These are phyloP conservation scores for Macroventuria anomochaeta DNA, from an alignment of 2,329 filamentous ascomycete species.

Conservation along the genomic window DNA sequence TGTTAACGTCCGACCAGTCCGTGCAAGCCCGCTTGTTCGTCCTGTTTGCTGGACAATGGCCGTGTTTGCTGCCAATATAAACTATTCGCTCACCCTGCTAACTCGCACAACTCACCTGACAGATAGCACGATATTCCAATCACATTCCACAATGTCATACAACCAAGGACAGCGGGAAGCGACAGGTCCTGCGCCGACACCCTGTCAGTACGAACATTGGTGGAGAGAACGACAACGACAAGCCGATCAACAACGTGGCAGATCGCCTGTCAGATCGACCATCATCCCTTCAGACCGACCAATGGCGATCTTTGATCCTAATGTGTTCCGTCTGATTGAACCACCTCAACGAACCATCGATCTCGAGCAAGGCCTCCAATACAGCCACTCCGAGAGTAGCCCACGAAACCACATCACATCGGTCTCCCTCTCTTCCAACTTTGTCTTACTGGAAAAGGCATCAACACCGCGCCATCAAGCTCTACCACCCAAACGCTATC, in stretches of 20 bases:
- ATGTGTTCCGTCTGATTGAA: conserved; percentile 11
- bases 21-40: conserved; percentile 15
- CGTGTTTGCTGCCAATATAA: conserved; percentile 21
- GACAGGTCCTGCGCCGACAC: not conserved
- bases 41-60: conserved; percentile 7
- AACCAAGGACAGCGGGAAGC: conserved; percentile 13
- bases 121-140: conserved; percentile 3
- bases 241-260: conserved; percentile 5
- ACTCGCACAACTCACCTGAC: conserved; percentile 22
- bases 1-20: conserved; percentile 18
- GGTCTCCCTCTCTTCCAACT: not conserved
- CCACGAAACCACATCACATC: not conserved
- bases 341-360: conserved; percentile 6
- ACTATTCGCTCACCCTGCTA: conserved; percentile 19
- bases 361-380: conserved; percentile 27
- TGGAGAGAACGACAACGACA: conserved; percentile 15
- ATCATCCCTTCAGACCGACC: conserved; percentile 7
- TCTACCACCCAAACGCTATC: not conserved
- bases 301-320: conserved; percentile 19
- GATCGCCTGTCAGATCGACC: conserved; percentile 2
- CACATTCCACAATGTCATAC: conserved; percentile 27
- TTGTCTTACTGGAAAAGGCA: not conserved
- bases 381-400: not conserved
- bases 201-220: conserved; percentile 22
- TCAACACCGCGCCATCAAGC: not conserved